Base-by-base conservation (phyloP, 2,329 filamentous ascomycete genomes). In the Orbilia brochopaga region DNA sequence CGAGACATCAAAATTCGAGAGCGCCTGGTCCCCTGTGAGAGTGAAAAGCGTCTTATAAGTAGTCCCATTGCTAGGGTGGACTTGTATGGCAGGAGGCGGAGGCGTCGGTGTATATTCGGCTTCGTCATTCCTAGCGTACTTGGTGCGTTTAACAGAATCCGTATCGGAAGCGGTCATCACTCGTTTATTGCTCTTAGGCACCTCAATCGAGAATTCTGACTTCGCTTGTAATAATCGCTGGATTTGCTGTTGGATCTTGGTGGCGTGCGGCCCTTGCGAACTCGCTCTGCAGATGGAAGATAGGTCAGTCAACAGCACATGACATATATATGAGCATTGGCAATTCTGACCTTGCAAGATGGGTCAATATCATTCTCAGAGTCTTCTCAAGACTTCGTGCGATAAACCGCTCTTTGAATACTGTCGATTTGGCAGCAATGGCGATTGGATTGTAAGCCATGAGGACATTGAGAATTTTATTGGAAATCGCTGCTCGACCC, bases 341-440 rank as follows among this genome's bases (percentile, higher is more conserved):
- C 2, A 15, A 48, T 48, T 44, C 72, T 64, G 63, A 75, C 76
- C 76, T 74, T 27, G 74, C 73, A 59, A 96, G 82, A 79, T 97
- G 92, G 59, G 92, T 85, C 42, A 97, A 83, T 52, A 99, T 82
- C 75, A 92, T 87, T 76, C 92, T 86, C 1, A 90, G 90, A 23
- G 94, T 99, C 78, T 96, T 91, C 79, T 97, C 93, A 87, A 99
- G 94, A 3, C 93, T 97, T 80, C 88, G 91, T 73, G 96, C 85
- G 76, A 93, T 86, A 69, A 99, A 89, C 76, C 89, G 91, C 55
- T 86, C 85, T 78, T 88, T 91, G 1, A 91, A 85, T 0, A 90
- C 93, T 82, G 95, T 85, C 2, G 89, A 88, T 1, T 87, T 86
- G 76, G 86, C 89, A 64, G 90, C 90, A 74, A 91, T 85, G 79